Evolutionary conservation across 2,329 filamentous ascomycete species (phyloP).

Genomic region (Teratosphaeria pseudoeucalypti): DNA sequence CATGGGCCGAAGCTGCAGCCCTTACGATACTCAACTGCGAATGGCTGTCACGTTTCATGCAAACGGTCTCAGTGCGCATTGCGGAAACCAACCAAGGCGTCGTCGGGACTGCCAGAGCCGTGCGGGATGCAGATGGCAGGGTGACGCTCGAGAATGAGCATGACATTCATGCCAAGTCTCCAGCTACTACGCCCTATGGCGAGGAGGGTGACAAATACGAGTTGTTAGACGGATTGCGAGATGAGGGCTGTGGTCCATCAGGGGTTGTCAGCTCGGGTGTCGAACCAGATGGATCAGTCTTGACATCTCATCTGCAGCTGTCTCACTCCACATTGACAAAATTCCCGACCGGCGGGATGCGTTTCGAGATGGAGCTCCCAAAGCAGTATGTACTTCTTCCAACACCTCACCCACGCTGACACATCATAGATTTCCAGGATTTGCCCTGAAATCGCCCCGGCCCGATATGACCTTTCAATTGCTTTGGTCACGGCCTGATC

Average conservation of each 20-base stretch:
- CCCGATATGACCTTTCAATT: not conserved
- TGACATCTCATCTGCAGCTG: not conserved
- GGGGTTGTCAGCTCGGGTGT: not conserved
- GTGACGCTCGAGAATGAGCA: not conserved
- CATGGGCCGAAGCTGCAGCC: not conserved
- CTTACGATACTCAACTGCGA: not conserved
- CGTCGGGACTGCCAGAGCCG: not conserved
- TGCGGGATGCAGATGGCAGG: not conserved
- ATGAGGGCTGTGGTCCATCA: not conserved
- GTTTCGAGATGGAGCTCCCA: not conserved
- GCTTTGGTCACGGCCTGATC: not conserved
- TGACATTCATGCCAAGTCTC: not conserved
- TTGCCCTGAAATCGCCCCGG: not conserved
- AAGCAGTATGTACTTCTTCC: not conserved
- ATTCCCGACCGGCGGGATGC: not conserved
- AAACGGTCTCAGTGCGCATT: not conserved
- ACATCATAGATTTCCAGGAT: not conserved
- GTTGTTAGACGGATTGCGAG: not conserved
- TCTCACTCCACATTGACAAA: not conserved
- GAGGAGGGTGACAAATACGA: not conserved
- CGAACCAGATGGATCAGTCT: not conserved
- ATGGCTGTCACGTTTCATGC: not conserved
- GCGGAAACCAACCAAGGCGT: not conserved
- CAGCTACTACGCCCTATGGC: not conserved
- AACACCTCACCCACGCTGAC: not conserved